Evolutionary conservation across 163 green algal species (phyloP), one percentile per base, ranked within the genome.

Genomic region (Picocystis sp.): DNA sequence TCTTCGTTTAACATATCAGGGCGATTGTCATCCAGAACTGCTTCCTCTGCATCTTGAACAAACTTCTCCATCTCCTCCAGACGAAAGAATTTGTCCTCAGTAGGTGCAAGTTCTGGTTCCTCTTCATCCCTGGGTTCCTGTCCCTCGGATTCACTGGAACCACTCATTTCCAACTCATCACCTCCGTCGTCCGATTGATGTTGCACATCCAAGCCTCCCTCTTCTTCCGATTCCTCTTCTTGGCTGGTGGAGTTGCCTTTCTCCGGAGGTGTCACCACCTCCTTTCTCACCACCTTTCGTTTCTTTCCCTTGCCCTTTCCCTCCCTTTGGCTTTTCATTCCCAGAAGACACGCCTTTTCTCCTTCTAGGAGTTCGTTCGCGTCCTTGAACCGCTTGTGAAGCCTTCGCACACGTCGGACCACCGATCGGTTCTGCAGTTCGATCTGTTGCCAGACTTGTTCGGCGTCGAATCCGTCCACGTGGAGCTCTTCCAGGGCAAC

Each of bases 381-480:
- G 21, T 50, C 47, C 13, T 54, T 35, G 47, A 54, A 45, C n/a
- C 47, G 47, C 5, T 54, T 35, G n/a, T 45, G 47, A 11, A 34
- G 47, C 47, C 38, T 54, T 33, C 38, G 9, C n/a, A 54, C 70
- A 0, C 62, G 64, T 29, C 62, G 67, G 23, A 88, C 55, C 1
- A 65, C 52, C 13, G 64, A 55, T 5, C 22, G 59, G 0, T 57
- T 58, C 1, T 65, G 58, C 55, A 69, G 45, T 19, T 90, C 80
- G 52, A 90, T 59, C 70, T 90, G 79, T 43, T 77, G 50, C 78
- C 78, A 85, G 33, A 92, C 80, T 63, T 90, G 81, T 66, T 92
- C 81, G 11, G 77, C 66, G 55, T 90, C 79, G 65, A 92, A 90
- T 3, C 69, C 71, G 10, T 76, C 67, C 8, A 81, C 68, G 60